Conservation (phyloP, 805 yeast species). For the Nakazawaea wyomingensis region DNA sequence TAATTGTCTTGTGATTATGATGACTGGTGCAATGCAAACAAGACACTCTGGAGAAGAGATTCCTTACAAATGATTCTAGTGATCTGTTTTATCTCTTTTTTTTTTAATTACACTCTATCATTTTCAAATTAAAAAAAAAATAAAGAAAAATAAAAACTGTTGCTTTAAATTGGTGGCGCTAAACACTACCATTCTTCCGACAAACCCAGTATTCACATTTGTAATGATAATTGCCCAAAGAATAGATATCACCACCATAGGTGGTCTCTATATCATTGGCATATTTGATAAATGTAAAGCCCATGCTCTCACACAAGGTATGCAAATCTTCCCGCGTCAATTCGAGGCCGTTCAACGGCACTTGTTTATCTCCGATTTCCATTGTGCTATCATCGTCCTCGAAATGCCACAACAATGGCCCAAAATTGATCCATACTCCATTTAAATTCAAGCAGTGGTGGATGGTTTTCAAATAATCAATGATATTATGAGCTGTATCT, state of each 20-base stretch:
- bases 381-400: slow-evolving; percentile 41
- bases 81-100: background rate
- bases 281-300: slow-evolving; percentile 44
- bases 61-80: too few relatives aligned
- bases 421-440: slow-evolving; percentile 62
- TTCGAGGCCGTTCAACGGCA: slow-evolving; percentile 53
- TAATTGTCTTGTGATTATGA: too few relatives aligned
- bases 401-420: slow-evolving; percentile 70
- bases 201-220: slow-evolving; percentile 71
- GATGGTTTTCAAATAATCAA: slow-evolving; percentile 51
- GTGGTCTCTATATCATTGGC: slow-evolving; percentile 41
- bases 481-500: slow-evolving; percentile 57
- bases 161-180: background rate
- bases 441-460: slow-evolving; percentile 36
- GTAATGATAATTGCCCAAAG: slow-evolving; percentile 53
- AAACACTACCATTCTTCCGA: slow-evolving; percentile 2
- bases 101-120: too few relatives aligned
- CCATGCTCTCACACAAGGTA: slow-evolving; percentile 37
- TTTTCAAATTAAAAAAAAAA: too few relatives aligned
- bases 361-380: slow-evolving; percentile 20
- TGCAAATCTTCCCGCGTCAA: slow-evolving; percentile 51
- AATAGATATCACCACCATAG: slow-evolving; percentile 46
- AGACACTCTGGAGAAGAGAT: background rate
- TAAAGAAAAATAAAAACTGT: too few relatives aligned
- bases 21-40: background rate